These are phyloP conservation scores for Lyophyllum decastes DNA, from an alignment of 768 basidiomycete species.

Conservation along the genomic window DNA sequence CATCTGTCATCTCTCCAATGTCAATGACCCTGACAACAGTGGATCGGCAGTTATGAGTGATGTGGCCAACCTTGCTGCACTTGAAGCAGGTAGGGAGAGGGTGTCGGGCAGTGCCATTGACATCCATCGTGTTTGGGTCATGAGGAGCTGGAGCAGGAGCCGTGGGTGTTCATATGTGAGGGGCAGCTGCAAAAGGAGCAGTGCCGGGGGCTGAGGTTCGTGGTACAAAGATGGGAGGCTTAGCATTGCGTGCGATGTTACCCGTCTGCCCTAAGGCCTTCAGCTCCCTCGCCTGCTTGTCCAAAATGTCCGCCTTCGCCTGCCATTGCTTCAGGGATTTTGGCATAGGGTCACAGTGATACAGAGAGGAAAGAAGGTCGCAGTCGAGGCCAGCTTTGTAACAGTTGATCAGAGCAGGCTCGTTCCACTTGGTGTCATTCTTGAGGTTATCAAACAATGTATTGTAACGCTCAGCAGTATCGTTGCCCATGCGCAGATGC, in stretches of 20 bases:
- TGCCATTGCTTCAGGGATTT: conserved; percentile 1
- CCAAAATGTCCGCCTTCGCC: not conserved
- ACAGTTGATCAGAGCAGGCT: not conserved
- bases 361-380: not conserved
- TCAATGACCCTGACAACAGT: not conserved
- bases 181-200: not conserved
- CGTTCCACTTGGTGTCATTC: not conserved
- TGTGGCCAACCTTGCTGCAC: not conserved
- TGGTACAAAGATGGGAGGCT: not conserved
- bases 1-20: not conserved
- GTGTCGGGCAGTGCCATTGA: not conserved
- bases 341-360: not conserved
- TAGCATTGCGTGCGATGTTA: not conserved
- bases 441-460: not conserved
- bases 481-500: not conserved
- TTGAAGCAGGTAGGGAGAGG: not conserved
- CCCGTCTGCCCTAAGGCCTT: not conserved
- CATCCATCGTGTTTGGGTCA: conserved; percentile 4
- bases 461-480: not conserved
- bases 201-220: not conserved
- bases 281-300: not conserved
- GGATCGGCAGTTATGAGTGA: not conserved
- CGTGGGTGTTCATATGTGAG: not conserved
- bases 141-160: not conserved
- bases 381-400: not conserved